phyloP scores from a whole-genome alignment of 345 rosid species.

The Eucalyptus erythrocorys region DNA sequence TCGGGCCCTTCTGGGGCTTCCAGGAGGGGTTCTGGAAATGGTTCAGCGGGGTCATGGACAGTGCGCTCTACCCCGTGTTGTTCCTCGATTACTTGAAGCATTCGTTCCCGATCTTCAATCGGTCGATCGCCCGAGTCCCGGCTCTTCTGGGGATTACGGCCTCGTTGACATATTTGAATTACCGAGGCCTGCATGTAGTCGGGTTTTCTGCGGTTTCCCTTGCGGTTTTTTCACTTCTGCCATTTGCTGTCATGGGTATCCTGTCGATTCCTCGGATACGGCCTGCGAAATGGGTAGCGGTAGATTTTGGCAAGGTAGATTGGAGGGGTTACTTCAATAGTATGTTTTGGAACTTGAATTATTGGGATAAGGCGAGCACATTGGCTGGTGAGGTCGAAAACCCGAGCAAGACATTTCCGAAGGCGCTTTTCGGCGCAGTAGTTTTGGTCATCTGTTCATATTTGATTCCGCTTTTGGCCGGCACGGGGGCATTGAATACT shows the following conservation, averaged over 20 bases:
- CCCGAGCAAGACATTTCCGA: conserved; percentile 81
- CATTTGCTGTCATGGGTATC: conserved; percentile 63
- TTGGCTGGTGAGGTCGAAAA: conserved; percentile 84
- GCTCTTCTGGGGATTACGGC: conserved; percentile 63
- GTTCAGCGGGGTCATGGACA: conserved; percentile 96
- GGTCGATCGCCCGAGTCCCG: conserved; percentile 55
- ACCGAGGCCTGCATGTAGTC: conserved; percentile 78
- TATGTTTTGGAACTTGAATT: conserved; percentile 95
- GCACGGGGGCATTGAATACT: conserved; percentile 55
- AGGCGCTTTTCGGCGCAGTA: conserved; percentile 73
- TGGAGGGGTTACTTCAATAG: conserved; percentile 91
- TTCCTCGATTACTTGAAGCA: conserved; percentile 90
- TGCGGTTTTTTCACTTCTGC: conserved; percentile 61
- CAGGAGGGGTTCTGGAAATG: conserved; percentile 98
- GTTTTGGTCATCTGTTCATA: conserved; percentile 69
- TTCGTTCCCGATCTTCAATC: conserved; percentile 57
- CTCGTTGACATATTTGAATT: conserved; percentile 75
- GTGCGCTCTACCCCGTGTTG: conserved; percentile 82
- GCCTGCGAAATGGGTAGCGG: conserved; percentile 62
- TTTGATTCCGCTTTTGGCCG: conserved; percentile 73
- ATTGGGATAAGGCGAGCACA: conserved; percentile 97
- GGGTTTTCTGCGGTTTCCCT: conserved; percentile 70
- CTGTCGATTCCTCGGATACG: conserved; percentile 54
- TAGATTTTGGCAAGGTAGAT: conserved; percentile 49
- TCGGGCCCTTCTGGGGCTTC: conserved; percentile 92